phyloP scores from a whole-genome alignment of 2,329 filamentous ascomycete genomes.

The Fusarium kyushuense region DNA sequence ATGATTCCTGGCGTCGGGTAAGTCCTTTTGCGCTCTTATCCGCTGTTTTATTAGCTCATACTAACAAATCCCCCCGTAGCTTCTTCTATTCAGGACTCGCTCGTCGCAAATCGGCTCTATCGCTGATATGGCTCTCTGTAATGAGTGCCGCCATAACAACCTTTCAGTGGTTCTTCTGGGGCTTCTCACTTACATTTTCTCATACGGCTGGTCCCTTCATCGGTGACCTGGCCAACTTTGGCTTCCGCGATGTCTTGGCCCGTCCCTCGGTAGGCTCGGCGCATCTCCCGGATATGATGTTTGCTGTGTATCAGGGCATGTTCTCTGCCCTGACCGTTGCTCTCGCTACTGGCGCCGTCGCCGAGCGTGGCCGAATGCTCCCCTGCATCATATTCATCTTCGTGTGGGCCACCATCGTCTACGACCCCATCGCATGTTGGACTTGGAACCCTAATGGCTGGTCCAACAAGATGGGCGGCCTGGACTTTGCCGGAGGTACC shows the following conservation, averaged over 20 bases:
- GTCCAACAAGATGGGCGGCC: conserved; percentile 81
- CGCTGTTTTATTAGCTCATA: conserved; percentile 8
- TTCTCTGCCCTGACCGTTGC: conserved; percentile 89
- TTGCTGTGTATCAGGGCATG: conserved; percentile 89
- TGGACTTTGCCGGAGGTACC: conserved; percentile 91
- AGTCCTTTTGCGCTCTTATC: conserved; percentile 15
- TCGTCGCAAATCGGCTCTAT: conserved; percentile 87
- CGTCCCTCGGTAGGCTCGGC: conserved; percentile 78
- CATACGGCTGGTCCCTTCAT: conserved; percentile 81
- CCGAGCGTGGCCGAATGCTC: conserved; percentile 88
- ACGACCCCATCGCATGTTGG: conserved; percentile 95
- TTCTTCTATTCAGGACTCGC: conserved; percentile 96
- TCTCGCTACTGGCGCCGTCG: conserved; percentile 84
- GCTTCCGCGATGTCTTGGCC: conserved; percentile 80
- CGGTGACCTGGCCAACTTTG: conserved; percentile 83
- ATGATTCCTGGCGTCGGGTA: conserved; percentile 92
- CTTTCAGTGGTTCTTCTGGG: conserved; percentile 97
- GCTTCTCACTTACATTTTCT: conserved; percentile 85
- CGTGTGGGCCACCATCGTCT: conserved; percentile 89
- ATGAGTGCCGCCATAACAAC: conserved; percentile 86
- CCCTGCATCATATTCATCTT: conserved; percentile 94
- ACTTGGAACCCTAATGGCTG: conserved; percentile 90
- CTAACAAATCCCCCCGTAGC: conserved; percentile 48
- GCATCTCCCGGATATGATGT: conserved; percentile 84
- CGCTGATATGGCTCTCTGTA: conserved; percentile 89